phyloP scores from a whole-genome alignment of 1,139 yeast species.

The Geotrichum carabidarum region DNA sequence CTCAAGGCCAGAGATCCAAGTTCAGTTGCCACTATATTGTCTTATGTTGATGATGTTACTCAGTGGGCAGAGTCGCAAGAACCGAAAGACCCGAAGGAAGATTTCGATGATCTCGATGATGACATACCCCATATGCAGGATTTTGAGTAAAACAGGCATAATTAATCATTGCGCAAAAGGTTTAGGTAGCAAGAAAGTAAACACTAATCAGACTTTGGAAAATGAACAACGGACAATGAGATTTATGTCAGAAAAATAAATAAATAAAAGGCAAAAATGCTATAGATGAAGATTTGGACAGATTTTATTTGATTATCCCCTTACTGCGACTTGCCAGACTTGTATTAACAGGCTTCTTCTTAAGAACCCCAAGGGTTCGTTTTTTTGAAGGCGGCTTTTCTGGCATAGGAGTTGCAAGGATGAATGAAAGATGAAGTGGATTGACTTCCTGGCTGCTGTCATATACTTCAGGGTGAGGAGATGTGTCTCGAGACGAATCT shows the following conservation, averaged over 20 bases:
- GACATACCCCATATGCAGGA: constrained; percentile 13
- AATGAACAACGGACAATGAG: not conserved
- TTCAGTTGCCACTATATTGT: constrained; percentile 73
- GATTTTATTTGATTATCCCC: not conserved
- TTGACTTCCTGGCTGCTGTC: not conserved
- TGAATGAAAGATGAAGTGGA: too few species aligned
- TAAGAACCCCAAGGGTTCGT: constrained; percentile 13
- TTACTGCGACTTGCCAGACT: not conserved
- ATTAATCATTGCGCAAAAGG: not conserved
- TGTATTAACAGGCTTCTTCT: constrained; percentile 11
- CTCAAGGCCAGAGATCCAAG: constrained; percentile 78
- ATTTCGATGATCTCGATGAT: constrained; percentile 50
- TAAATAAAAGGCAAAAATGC: not conserved
- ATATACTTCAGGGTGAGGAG: constrained; percentile 11
- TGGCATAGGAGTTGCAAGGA: too few species aligned
- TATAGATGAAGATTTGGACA: not conserved
- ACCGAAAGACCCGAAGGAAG: constrained; percentile 91
- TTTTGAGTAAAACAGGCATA: constrained; percentile 1
- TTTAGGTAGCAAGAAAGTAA: not conserved
- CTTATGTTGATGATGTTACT: constrained; percentile 92
- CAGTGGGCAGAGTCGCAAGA: constrained; percentile 98
- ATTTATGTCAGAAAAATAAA: not conserved
- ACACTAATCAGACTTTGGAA: not conserved
- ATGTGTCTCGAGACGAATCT: constrained; percentile 11
- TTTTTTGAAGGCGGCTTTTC: not conserved